These are phyloP conservation scores for Digitaria exilis DNA, from an alignment of 202 grass and related monocot species.

Conservation along the genomic window DNA sequence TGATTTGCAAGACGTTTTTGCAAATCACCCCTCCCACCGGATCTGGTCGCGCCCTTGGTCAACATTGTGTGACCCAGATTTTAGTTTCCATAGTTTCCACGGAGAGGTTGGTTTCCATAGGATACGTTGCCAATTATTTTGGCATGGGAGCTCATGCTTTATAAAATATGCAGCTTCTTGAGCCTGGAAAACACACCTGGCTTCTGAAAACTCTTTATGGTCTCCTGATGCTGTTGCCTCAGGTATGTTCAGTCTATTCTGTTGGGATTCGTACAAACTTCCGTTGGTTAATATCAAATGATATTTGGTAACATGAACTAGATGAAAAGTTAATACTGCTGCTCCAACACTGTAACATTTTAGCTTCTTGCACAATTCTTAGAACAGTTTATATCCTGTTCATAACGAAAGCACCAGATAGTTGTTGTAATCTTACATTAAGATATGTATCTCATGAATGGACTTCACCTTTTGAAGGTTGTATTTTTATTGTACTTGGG, in stretches of 20 bases:
- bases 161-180: slow-evolving; percentile 80
- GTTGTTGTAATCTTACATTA: slow-evolving; percentile 20
- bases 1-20: too few relatives aligned
- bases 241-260: slow-evolving; percentile 58
- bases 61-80: too few relatives aligned
- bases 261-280: background rate
- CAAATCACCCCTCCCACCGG: too few relatives aligned
- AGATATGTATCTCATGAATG: background rate
- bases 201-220: slow-evolving; percentile 98
- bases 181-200: slow-evolving; percentile 94
- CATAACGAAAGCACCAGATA: slow-evolving; percentile 8
- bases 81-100: too few relatives aligned
- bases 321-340: slow-evolving; percentile 7
- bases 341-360: background rate
- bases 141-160: background rate
- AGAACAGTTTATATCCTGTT: slow-evolving; percentile 20
- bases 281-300: slow-evolving; percentile 3
- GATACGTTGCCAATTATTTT: too few relatives aligned
- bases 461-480: background rate
- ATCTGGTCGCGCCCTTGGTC: too few relatives aligned
- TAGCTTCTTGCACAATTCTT: slow-evolving; percentile 26
- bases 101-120: too few relatives aligned
- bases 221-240: slow-evolving; percentile 95
- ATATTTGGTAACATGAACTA: slow-evolving; percentile 5
- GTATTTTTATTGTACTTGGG: background rate